Evolutionary conservation across 2,329 filamentous ascomycete species (phyloP).

Genomic region (Scedosporium minutisporum): DNA sequence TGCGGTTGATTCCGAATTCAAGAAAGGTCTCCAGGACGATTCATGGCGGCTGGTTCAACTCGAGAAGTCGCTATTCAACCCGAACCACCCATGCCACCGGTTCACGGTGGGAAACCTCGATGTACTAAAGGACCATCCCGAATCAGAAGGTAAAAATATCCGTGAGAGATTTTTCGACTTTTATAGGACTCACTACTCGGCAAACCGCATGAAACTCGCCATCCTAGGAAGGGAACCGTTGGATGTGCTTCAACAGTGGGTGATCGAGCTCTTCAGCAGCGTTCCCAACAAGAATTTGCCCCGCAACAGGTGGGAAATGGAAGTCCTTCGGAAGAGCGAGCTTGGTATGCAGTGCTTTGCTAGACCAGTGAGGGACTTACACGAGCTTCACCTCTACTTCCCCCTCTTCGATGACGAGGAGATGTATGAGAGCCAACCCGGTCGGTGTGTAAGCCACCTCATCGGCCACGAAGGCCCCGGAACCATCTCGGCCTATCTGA

Average conservation of each 20-base stretch:
- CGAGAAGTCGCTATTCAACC: slow-evolving; percentile 79
- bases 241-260: slow-evolving; percentile 79
- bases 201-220: slow-evolving; percentile 88
- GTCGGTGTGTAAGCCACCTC: slow-evolving; percentile 77
- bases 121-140: slow-evolving; percentile 73
- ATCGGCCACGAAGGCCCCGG: slow-evolving; percentile 90
- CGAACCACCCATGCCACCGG: slow-evolving; percentile 78
- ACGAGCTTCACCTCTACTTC: slow-evolving; percentile 71
- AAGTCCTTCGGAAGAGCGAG: slow-evolving; percentile 36
- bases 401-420: slow-evolving; percentile 77
- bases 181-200: slow-evolving; percentile 80
- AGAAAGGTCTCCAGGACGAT: slow-evolving; percentile 92
- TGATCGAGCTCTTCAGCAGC: slow-evolving; percentile 69
- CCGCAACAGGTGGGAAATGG: slow-evolving; percentile 43
- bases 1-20: slow-evolving; percentile 92
- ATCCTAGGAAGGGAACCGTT: slow-evolving; percentile 73
- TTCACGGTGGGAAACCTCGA: slow-evolving; percentile 87
- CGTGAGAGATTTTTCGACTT: slow-evolving; percentile 89
- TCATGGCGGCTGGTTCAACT: slow-evolving; percentile 81
- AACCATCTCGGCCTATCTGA: slow-evolving; percentile 83
- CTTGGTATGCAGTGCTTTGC: slow-evolving; percentile 67
- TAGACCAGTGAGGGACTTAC: slow-evolving; percentile 83
- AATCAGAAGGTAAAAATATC: slow-evolving; percentile 71
- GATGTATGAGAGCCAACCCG: slow-evolving; percentile 70
- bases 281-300: slow-evolving; percentile 74